Conservation (phyloP, 2,329 filamentous ascomycete genomes). For the Calonectria pseudoturangicola region DNA sequence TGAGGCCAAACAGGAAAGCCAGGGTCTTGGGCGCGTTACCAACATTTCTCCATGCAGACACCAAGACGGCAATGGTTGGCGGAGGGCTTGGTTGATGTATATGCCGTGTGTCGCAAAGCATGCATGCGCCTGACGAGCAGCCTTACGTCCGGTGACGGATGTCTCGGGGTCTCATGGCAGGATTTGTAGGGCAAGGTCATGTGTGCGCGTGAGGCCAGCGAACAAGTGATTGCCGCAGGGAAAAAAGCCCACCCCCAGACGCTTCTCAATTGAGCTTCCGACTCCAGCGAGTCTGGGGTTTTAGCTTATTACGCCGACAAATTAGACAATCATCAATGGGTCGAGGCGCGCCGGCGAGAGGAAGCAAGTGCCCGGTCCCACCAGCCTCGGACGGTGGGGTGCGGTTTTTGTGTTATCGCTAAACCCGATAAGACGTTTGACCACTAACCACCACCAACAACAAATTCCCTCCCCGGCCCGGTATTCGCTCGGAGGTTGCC, state of each 20-base stretch:
- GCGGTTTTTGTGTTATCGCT: conserved; percentile 49
- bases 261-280: conserved; percentile 26
- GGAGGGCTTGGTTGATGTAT: background rate
- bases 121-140: conserved; percentile 18
- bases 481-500: conserved; percentile 55
- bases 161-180: conserved; percentile 6
- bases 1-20: conserved; percentile 20
- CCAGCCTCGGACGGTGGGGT: conserved; percentile 25
- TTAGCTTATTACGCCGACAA: conserved; percentile 25
- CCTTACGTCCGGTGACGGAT: conserved; percentile 36
- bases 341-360: conserved; percentile 21
- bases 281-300: conserved; percentile 31
- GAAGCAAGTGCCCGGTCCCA: conserved; percentile 19
- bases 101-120: conserved; percentile 24
- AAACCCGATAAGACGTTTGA: conserved; percentile 51
- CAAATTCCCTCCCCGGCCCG: conserved; percentile 56
- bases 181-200: background rate
- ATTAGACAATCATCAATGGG: conserved; percentile 31
- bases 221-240: background rate
- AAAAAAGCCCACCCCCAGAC: conserved; percentile 32
- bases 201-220: background rate
- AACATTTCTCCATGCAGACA: conserved; percentile 43
- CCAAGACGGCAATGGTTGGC: background rate
- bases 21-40: conserved; percentile 37
- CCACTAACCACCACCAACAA: conserved; percentile 50